Evolutionary conservation across 495 filamentous ascomycete genomes (phyloP).

Genomic region (Penicillium atrosanguineum): DNA sequence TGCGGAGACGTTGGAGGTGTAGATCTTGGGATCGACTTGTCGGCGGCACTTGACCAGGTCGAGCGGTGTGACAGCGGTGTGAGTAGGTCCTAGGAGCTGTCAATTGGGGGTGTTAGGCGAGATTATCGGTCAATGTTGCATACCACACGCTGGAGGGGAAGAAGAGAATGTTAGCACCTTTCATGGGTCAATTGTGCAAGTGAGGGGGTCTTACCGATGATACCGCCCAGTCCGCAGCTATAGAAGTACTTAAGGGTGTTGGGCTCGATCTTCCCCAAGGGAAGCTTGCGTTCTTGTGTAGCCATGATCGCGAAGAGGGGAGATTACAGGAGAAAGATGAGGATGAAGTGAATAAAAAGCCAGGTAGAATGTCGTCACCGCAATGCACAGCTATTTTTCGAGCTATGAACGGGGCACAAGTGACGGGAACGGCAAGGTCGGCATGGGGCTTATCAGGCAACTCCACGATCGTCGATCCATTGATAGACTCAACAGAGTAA

Average conservation of each 20-base stretch:
- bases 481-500: not conserved
- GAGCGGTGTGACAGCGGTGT: slow-evolving; percentile 59
- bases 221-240: slow-evolving; percentile 62
- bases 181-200: not conserved
- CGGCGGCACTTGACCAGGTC: slow-evolving; percentile 70
- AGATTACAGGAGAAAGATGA: slow-evolving; percentile 3
- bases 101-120: slow-evolving; percentile 7
- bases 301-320: slow-evolving; percentile 26
- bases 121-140: slow-evolving; percentile 10
- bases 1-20: slow-evolving; percentile 63
- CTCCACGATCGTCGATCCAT: slow-evolving; percentile 2
- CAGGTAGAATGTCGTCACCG: slow-evolving; percentile 19
- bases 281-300: slow-evolving; percentile 38
- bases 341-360: not conserved
- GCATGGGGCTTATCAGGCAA: slow-evolving; percentile 13
- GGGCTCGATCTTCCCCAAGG: slow-evolving; percentile 60
- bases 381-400: slow-evolving; percentile 5
- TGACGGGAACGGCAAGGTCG: slow-evolving; percentile 23
- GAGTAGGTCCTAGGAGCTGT: slow-evolving; percentile 42
- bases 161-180: not conserved
- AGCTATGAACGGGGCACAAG: not conserved
- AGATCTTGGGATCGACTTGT: slow-evolving; percentile 70
- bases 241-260: slow-evolving; percentile 66
- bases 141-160: slow-evolving; percentile 54
- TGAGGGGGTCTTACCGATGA: slow-evolving; percentile 50